phyloP scores from a whole-genome alignment of 2,329 filamentous ascomycete species.

The Scedosporium apiospermum region DNA sequence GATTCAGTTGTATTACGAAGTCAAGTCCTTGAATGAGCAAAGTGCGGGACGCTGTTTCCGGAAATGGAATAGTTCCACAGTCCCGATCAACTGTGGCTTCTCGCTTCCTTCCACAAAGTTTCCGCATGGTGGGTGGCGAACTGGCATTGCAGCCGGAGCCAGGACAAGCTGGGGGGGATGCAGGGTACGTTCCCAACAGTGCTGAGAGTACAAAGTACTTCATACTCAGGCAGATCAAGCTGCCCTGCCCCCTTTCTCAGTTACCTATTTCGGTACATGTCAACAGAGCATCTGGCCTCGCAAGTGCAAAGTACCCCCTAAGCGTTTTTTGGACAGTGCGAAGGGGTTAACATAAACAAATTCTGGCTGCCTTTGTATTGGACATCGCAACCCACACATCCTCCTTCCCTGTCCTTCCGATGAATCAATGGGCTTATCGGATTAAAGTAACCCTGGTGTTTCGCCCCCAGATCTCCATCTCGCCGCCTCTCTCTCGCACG shows the following conservation, averaged over 20 bases:
- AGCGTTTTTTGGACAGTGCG: too few species aligned
- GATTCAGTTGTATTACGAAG: background rate
- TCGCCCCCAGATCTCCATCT: too few species aligned
- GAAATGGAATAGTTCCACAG: conserved; percentile 5
- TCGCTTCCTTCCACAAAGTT: conserved; percentile 5
- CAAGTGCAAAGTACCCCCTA: background rate
- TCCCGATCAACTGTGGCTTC: conserved; percentile 5
- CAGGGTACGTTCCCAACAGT: background rate
- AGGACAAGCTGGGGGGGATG: background rate
- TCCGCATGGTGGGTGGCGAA: conserved; percentile 4
- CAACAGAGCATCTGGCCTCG: background rate
- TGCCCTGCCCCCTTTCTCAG: background rate
- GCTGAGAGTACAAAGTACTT: background rate
- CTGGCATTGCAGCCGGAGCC: conserved; percentile 1
- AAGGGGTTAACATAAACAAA: too few species aligned
- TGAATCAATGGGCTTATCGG: too few species aligned
- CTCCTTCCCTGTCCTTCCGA: too few species aligned
- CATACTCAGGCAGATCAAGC: background rate
- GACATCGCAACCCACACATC: too few species aligned
- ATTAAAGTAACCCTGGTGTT: too few species aligned
- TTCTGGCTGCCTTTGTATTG: too few species aligned
- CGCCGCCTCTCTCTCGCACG: too few species aligned
- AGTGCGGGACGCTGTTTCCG: conserved; percentile 3
- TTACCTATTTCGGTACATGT: background rate
- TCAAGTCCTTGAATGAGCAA: background rate